Evolutionary conservation across 306 rosid species (phyloP).

Genomic region (Canavalia gladiata): DNA sequence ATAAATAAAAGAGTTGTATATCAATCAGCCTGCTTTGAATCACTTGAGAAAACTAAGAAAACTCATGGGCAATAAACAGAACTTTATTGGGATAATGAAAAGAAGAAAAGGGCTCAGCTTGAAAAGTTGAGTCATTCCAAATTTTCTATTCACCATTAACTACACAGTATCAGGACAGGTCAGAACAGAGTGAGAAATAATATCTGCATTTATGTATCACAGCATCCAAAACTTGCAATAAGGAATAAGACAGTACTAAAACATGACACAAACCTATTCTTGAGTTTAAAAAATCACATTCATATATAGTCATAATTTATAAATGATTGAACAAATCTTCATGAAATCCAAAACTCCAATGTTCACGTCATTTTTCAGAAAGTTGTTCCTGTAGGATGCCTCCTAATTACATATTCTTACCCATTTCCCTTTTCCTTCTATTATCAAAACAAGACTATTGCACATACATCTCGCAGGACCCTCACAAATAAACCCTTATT

Average conservation of each 20-base stretch:
- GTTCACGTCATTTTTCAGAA: not conserved
- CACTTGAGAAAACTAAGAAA: constrained; percentile 36
- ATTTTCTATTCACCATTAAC: constrained; percentile 3
- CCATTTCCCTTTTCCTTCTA: constrained; percentile 6
- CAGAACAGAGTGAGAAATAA: constrained; percentile 15
- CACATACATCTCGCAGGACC: constrained; percentile 35
- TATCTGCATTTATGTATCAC: not conserved
- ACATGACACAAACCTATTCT: constrained; percentile 4
- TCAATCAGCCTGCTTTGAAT: constrained; percentile 23
- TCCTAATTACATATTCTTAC: constrained; percentile 3
- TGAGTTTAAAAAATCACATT: constrained; percentile 13
- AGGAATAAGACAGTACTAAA: not conserved
- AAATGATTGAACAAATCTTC: constrained; percentile 11
- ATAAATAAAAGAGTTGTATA: not conserved
- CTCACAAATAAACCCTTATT: constrained; percentile 32
- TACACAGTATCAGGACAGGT: constrained; percentile 10
- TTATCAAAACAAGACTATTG: constrained; percentile 17
- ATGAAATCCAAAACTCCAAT: constrained; percentile 20
- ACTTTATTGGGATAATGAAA: not conserved
- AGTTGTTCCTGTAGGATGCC: constrained; percentile 12
- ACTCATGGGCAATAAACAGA: constrained; percentile 4
- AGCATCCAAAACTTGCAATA: constrained; percentile 12
- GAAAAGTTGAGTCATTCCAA: constrained; percentile 11
- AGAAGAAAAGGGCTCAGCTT: not conserved
- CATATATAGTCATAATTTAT: not conserved